Percentiles rank a stretch among this genome's conserved stretches.
phyloP scores from a whole-genome alignment of 768 basidiomycete genomes.

The Dioszegia hungarica region DNA sequence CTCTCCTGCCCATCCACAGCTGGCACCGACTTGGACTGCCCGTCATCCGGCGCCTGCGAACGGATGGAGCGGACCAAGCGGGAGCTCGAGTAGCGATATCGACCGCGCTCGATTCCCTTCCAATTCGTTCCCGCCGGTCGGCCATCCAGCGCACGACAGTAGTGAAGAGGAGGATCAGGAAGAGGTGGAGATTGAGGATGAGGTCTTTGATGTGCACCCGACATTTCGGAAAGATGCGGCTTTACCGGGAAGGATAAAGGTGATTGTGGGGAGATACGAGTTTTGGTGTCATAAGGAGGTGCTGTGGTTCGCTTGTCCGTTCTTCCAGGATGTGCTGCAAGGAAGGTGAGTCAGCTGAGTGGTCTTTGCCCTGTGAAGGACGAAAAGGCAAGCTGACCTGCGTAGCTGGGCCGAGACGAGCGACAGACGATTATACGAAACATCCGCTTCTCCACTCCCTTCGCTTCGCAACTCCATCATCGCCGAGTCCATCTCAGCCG shows the following conservation, averaged over 20 bases:
- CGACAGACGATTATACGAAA: slow-evolving; percentile 59
- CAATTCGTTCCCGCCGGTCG: not conserved
- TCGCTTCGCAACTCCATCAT: slow-evolving; percentile 8
- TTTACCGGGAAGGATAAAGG: slow-evolving; percentile 84
- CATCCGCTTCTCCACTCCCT: slow-evolving; percentile 47
- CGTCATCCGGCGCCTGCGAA: slow-evolving; percentile 2
- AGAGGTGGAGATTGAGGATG: slow-evolving; percentile 9
- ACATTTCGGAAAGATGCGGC: slow-evolving; percentile 65
- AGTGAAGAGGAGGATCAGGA: not conserved
- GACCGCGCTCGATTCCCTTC: not conserved
- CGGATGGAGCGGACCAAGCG: slow-evolving; percentile 3
- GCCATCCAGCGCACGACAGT: not conserved
- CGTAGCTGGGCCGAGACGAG: slow-evolving; percentile 82
- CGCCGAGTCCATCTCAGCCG: slow-evolving; percentile 16
- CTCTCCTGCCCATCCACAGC: slow-evolving; percentile 43
- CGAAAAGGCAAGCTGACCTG: not conserved
- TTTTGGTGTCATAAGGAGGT: slow-evolving; percentile 95
- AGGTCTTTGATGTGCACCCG: slow-evolving; percentile 68
- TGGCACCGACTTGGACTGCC: slow-evolving; percentile 32
- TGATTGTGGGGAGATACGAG: slow-evolving; percentile 78
- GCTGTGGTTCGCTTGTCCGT: slow-evolving; percentile 86
- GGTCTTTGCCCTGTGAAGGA: not conserved
- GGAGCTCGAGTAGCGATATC: not conserved
- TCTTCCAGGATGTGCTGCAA: slow-evolving; percentile 85
- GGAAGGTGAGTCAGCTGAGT: slow-evolving; percentile 52